Conservation (phyloP, 768 basidiomycete genomes). For the Lactarius quietus region DNA sequence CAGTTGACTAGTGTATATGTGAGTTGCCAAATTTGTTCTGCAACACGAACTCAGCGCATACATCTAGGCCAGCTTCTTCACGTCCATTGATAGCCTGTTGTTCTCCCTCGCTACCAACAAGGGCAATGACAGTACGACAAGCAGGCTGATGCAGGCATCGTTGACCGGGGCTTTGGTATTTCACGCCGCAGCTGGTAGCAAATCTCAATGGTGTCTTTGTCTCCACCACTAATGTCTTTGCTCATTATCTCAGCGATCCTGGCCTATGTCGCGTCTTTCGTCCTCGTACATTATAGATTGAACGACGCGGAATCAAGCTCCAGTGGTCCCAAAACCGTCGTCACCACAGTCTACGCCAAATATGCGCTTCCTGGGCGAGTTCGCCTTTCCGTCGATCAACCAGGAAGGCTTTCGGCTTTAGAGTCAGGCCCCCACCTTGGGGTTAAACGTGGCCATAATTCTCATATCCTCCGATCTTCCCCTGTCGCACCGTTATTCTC, state of each 20-base stretch:
- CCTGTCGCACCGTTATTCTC: conserved; percentile 4
- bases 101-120: conserved; percentile 20
- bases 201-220: background rate
- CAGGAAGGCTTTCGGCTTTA: conserved; percentile 7
- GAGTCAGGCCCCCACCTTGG: conserved; percentile 9
- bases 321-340: background rate
- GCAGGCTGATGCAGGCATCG: conserved; percentile 15
- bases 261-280: conserved; percentile 21
- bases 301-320: conserved; percentile 4
- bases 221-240: background rate
- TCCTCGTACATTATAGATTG: conserved; percentile 20
- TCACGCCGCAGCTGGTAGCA: conserved; percentile 19
- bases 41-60: background rate
- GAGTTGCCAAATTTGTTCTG: background rate
- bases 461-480: background rate
- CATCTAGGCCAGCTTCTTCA: conserved; percentile 20
- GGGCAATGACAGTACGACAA: background rate
- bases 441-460: background rate
- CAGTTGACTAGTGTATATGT: conserved; percentile 22
- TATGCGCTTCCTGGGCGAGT: background rate
- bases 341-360: conserved; percentile 7
- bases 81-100: conserved; percentile 22
- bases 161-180: conserved; percentile 20
- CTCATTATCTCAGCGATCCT: conserved; percentile 14
- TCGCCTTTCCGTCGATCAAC: background rate